Evolutionary conservation across 495 filamentous ascomycete genomes (phyloP).

Genomic region (Oidiodendron maius): DNA sequence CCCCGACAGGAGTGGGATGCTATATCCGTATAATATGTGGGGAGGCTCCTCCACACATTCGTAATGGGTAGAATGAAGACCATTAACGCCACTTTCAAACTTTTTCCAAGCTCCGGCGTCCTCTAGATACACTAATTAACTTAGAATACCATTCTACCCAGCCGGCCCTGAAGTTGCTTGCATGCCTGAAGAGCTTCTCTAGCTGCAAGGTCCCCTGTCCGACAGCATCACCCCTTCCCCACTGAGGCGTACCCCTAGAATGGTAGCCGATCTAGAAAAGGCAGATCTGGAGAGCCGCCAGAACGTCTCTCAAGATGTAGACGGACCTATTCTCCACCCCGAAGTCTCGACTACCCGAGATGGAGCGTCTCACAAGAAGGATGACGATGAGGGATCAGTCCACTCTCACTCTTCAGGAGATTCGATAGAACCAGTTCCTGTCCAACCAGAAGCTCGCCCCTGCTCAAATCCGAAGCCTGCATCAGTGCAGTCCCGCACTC

Average conservation of each 20-base stretch:
- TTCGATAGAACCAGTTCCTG: conserved; percentile 10
- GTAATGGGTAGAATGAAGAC: too few relatives aligned
- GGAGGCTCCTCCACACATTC: too few relatives aligned
- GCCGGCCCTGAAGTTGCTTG: too few relatives aligned
- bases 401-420: conserved; percentile 15
- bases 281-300: conserved; percentile 9
- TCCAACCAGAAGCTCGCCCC: neutral
- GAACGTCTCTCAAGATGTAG: conserved; percentile 12
- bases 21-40: too few relatives aligned
- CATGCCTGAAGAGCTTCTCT: too few relatives aligned
- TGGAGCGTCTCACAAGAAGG: neutral
- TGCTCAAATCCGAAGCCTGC: conserved; percentile 27
- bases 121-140: too few relatives aligned
- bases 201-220: neutral
- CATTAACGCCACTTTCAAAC: too few relatives aligned
- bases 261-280: conserved; percentile 17
- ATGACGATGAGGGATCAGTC: conserved; percentile 3
- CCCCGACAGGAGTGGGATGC: too few relatives aligned
- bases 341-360: conserved; percentile 10
- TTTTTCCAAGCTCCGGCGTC: too few relatives aligned
- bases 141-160: too few relatives aligned
- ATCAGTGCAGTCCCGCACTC: conserved; percentile 30
- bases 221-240: neutral
- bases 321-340: conserved; percentile 13
- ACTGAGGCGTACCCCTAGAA: neutral